Evolutionary conservation across 257 asterid species (phyloP).

Genomic region (Capsicum baccatum): DNA sequence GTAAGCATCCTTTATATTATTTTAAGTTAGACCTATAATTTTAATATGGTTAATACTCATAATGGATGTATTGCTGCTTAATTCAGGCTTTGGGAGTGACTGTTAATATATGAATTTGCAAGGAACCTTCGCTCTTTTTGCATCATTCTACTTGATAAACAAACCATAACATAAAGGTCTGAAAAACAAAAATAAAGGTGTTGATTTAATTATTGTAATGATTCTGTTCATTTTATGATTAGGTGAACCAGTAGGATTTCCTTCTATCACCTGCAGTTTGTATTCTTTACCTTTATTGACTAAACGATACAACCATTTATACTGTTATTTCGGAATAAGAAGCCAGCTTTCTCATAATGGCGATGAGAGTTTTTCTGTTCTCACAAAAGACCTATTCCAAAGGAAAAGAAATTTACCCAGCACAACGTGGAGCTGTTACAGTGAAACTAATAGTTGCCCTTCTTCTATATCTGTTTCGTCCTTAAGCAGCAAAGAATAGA

Average conservation of each 20-base stretch:
- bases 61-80: conserved; percentile 22
- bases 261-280: not conserved
- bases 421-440: not conserved
- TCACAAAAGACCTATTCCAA: not conserved
- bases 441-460: conserved; percentile 1
- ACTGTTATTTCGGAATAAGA: not conserved
- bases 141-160: not conserved
- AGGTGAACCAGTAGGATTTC: not conserved
- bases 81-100: not conserved
- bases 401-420: conserved; percentile 9
- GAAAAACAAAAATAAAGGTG: not conserved
- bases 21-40: not conserved
- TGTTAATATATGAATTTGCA: not conserved
- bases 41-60: not conserved
- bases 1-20: not conserved
- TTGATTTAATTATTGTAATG: not conserved
- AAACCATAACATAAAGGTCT: not conserved
- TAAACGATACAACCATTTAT: not conserved
- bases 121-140: not conserved
- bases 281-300: conserved; percentile 20
- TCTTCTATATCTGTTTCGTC: not conserved
- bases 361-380: not conserved
- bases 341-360: conserved; percentile 13
- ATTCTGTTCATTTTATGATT: not conserved
- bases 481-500: conserved; percentile 24